A percentile compares a stretch with the other conserved stretches of the same genome.
Conservation (phyloP, 2,329 filamentous ascomycete species). For the Lasiodiplodia citricola region DNA sequence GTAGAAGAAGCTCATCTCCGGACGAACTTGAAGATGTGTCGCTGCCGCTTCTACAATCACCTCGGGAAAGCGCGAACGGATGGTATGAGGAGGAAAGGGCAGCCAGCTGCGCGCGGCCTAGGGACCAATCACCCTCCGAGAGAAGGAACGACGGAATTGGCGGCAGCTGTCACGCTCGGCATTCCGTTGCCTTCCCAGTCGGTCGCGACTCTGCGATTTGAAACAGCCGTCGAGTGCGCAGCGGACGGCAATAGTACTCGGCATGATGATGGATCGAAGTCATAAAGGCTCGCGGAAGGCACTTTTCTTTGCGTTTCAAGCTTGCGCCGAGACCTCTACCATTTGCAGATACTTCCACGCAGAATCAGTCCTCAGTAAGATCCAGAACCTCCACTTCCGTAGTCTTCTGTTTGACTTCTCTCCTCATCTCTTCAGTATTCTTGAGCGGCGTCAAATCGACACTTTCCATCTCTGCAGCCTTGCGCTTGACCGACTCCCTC, state of each 20-base stretch:
- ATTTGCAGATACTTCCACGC: too few relatives aligned
- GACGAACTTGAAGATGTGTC: not conserved
- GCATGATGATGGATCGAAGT: too few relatives aligned
- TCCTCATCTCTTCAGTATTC: not conserved
- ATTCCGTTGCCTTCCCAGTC: too few relatives aligned
- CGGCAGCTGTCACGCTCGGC: too few relatives aligned
- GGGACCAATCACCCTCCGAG: not conserved
- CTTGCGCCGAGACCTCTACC: too few relatives aligned
- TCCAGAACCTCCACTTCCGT: not conserved
- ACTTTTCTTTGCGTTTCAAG: too few relatives aligned
- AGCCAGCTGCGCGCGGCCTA: not conserved
- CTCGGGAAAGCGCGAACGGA: not conserved
- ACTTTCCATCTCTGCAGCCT: not conserved
- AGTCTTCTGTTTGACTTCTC: not conserved
- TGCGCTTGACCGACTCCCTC: not conserved
- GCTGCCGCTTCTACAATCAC: not conserved
- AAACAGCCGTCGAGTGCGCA: too few relatives aligned
- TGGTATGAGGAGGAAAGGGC: not conserved
- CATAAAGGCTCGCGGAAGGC: too few relatives aligned
- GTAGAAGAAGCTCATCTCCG: not conserved
- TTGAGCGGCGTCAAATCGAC: not conserved
- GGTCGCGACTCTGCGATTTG: too few relatives aligned
- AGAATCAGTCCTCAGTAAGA: not conserved
- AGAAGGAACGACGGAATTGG: not conserved
- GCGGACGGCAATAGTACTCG: too few relatives aligned